Percentiles rank a stretch among this genome's conserved stretches.
These are phyloP conservation scores for Verticillium zaregamsianum DNA, from an alignment of 2,329 filamentous ascomycete species.

Conservation along the genomic window DNA sequence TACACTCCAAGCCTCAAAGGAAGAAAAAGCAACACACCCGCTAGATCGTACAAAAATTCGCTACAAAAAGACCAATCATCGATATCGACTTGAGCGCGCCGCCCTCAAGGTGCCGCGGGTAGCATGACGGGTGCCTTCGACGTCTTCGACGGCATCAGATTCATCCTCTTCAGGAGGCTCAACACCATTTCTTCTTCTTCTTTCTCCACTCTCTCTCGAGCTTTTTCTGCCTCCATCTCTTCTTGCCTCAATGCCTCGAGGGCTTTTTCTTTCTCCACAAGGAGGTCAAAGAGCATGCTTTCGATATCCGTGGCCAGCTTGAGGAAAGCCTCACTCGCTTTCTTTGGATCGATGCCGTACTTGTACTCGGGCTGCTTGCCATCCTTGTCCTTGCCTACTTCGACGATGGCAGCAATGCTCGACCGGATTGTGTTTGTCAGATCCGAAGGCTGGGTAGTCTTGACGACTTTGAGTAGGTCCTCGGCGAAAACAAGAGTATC, in stretches of 20 bases:
- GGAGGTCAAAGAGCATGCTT: background rate
- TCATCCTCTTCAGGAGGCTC: background rate
- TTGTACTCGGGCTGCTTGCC: background rate
- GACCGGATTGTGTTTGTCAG: background rate
- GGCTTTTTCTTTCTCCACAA: background rate
- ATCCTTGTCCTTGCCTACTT: background rate
- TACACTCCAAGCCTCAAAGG: too few species aligned
- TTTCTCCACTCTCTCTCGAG: too few species aligned
- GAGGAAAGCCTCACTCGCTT: background rate
- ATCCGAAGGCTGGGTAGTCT: background rate
- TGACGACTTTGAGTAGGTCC: background rate
- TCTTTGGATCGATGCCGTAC: background rate
- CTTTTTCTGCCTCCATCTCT: background rate
- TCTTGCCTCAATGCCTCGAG: background rate
- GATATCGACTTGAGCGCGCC: background rate
- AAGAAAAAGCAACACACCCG: too few species aligned
- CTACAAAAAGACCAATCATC: background rate
- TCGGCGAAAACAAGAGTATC: background rate
- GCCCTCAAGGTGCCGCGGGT: background rate
- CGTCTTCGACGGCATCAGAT: background rate
- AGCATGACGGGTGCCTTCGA: background rate
- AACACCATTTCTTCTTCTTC: background rate
- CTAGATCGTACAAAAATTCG: background rate
- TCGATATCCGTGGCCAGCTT: background rate
- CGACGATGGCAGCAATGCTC: background rate